Base-by-base conservation (phyloP, 2,329 filamentous ascomycete species). In the Ceratocystis huliohia region DNA sequence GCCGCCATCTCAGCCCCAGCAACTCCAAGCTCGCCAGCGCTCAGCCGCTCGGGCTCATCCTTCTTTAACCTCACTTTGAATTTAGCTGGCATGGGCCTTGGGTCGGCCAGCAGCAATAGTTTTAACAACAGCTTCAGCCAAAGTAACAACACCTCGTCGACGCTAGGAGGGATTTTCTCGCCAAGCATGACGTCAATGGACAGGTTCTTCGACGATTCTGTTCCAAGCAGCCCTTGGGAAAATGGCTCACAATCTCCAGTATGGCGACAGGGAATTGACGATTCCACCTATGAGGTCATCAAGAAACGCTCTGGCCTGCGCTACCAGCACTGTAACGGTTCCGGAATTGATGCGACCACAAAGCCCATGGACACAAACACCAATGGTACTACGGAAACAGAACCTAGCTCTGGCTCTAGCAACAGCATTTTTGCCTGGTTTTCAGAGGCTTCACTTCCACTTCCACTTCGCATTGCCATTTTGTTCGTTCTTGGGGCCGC, bases 111-210 rank as follows among this genome's bases (percentile, higher is more conserved):
- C 37, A 64, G 10, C 37, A 41, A 13, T 41, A 41, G 37, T 41
- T 41, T 41, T 13, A 41, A 41, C 8, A 41, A 41, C 3, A 13
- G 37, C 37, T 41, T 13, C 37, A 13, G 37, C 37, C 37, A 13
- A 10, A 41, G 10, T 41, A 41, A 41, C 8, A 13, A 41, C 37
- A 13, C 33, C 13, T 87, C 89, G 8, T 92, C 91, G 1, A 96
- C 94, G 0, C 82, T 99, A 4, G 89, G 88, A 71, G 93, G 94
- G 65, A 99, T 99, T 72, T 99, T 96, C 78, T 86, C 86, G 10
- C 85, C 85, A 5, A 83, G 84, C 0, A 81, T 82, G 41, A 82
- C 82, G 67, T 78, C 82, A 57, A 75, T 76, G 69, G 76, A 81
- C 70, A 75, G 79, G 72, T 73, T 73, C 67, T 74, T 74, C 65